Percentiles rank a stretch among this genome's conserved stretches.
These are phyloP conservation scores for Articulospora tetracladia DNA, from an alignment of 495 filamentous ascomycete species.

Conservation along the genomic window DNA sequence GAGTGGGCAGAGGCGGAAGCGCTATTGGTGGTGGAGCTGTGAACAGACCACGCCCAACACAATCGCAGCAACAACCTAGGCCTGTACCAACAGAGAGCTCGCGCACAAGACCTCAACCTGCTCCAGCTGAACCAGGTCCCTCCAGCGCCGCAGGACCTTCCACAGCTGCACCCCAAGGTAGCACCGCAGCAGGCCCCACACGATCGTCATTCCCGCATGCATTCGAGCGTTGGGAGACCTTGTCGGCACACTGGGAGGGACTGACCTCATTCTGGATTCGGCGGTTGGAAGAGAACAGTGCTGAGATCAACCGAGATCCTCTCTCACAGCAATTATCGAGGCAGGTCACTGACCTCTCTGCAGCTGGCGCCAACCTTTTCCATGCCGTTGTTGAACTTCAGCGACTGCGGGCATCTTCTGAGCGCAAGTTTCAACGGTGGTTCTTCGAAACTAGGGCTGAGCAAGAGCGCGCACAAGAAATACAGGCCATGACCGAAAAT, in stretches of 20 bases:
- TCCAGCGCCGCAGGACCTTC: not conserved
- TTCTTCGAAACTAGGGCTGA: constrained; percentile 92
- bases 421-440: constrained; percentile 98
- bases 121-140: constrained; percentile 16
- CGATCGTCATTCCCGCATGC: constrained; percentile 82
- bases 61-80: constrained; percentile 27
- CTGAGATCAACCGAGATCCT: constrained; percentile 76
- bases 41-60: constrained; percentile 22
- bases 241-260: constrained; percentile 98
- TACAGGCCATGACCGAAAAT: constrained; percentile 74
- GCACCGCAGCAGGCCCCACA: not conserved
- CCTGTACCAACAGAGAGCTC: constrained; percentile 24
- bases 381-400: constrained; percentile 97
- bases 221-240: constrained; percentile 93
- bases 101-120: constrained; percentile 19
- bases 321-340: constrained; percentile 83
- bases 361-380: constrained; percentile 94
- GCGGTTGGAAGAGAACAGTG: constrained; percentile 80
- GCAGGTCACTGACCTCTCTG: constrained; percentile 92
- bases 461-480: constrained; percentile 78
- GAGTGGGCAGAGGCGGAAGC: constrained; percentile 19
- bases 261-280: constrained; percentile 97
- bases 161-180: constrained; percentile 1
- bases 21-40: constrained; percentile 22
- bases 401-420: constrained; percentile 89